phyloP scores from a whole-genome alignment of 140 eudicot species.

The Flaveria floridana region DNA sequence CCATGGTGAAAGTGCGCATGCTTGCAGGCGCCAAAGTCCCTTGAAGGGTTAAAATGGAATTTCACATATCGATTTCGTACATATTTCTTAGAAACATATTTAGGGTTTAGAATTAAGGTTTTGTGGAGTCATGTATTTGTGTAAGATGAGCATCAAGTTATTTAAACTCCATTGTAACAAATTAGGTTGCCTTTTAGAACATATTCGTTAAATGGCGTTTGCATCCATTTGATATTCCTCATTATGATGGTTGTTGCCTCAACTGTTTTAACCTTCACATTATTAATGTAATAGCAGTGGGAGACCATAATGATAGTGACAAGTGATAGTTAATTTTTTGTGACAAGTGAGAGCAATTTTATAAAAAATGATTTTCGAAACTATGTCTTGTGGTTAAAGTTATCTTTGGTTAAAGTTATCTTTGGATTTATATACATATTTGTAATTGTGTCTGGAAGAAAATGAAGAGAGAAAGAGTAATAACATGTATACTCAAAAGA shows the following conservation, averaged over 20 bases:
- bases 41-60: conserved; percentile 13
- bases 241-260: neutral
- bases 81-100: conserved; percentile 22
- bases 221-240: neutral
- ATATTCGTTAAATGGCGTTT: neutral
- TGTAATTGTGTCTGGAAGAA: neutral
- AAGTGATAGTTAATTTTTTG: neutral
- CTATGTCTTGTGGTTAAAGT: neutral
- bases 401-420: neutral
- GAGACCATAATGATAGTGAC: neutral
- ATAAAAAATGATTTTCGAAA: no score
- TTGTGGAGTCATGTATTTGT: conserved; percentile 16
- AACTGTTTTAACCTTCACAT: neutral
- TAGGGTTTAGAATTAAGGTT: conserved; percentile 20
- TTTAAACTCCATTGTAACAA: conserved; percentile 25
- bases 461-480: no score
- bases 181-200: neutral
- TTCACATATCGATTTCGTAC: conserved; percentile 11
- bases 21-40: neutral
- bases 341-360: no score
- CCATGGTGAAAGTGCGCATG: conserved; percentile 49
- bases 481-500: no score
- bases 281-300: neutral
- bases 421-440: neutral
- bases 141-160: conserved; percentile 26